Evolutionary conservation across 805 yeast species (phyloP).

Genomic region (Millerago galiae): DNA sequence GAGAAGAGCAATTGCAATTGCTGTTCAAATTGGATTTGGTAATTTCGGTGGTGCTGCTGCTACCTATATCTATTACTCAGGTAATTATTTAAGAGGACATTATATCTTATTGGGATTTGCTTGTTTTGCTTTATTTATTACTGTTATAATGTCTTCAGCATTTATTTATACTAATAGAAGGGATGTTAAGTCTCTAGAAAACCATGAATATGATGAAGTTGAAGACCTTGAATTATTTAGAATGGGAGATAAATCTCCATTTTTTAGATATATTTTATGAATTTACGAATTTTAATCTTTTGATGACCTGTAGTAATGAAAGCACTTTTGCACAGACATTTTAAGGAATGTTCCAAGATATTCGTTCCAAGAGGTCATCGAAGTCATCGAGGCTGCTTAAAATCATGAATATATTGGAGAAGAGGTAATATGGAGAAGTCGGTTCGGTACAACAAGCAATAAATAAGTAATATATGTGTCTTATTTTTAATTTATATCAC

Average conservation of each 20-base stretch:
- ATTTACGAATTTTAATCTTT: neutral
- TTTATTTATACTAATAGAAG: slow-evolving; percentile 24
- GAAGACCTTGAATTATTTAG: slow-evolving; percentile 27
- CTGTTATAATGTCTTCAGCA: slow-evolving; percentile 14
- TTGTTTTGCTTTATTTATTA: slow-evolving; percentile 24
- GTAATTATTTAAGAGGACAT: slow-evolving; percentile 27
- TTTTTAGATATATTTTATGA: slow-evolving; percentile 27
- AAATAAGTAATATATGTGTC: neutral
- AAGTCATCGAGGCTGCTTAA: too few relatives aligned
- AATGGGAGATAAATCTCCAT: slow-evolving; percentile 40
- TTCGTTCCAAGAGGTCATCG: too few relatives aligned
- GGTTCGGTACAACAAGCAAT: neutral
- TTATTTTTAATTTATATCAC: slow-evolving; percentile 1
- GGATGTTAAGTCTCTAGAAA: slow-evolving; percentile 18
- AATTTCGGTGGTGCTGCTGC: slow-evolving; percentile 33
- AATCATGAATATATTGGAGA: too few relatives aligned
- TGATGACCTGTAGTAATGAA: too few relatives aligned
- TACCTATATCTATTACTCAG: slow-evolving; percentile 29
- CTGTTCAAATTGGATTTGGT: slow-evolving; percentile 34
- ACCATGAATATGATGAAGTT: slow-evolving; percentile 27
- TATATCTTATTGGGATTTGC: slow-evolving; percentile 29
- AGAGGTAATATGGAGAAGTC: too few relatives aligned
- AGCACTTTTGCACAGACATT: too few relatives aligned
- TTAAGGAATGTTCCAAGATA: too few relatives aligned
- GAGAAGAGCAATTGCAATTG: slow-evolving; percentile 34